Evolutionary conservation across 371 early-diverging fungal species (phyloP).

Genomic region (Coemansia sp.): DNA sequence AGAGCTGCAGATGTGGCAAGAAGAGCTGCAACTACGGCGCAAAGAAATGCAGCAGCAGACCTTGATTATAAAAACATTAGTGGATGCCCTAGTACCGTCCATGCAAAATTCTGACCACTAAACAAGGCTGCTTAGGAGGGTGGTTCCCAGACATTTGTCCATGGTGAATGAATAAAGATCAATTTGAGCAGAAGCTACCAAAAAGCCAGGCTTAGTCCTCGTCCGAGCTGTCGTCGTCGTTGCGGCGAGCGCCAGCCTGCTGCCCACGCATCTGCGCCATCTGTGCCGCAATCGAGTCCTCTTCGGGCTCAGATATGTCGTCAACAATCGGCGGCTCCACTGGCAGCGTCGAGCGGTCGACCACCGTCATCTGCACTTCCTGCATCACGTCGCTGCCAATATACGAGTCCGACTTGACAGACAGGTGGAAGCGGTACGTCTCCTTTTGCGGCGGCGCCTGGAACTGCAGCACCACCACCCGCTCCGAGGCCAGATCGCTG

Average conservation of each 20-base stretch:
- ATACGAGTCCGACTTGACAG: conserved; percentile 87
- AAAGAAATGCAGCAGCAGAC: neutral
- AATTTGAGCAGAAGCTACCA: neutral
- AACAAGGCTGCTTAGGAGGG: too few relatives aligned
- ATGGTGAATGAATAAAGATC: too few relatives aligned
- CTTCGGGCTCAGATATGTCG: conserved; percentile 95
- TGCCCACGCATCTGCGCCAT: conserved; percentile 82
- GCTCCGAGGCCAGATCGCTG: conserved; percentile 66
- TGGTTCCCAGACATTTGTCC: too few relatives aligned
- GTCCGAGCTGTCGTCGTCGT: conserved; percentile 51
- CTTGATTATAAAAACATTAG: neutral
- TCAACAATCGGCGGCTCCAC: conserved; percentile 73
- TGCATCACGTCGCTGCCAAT: conserved; percentile 76
- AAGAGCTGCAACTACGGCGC: too few relatives aligned
- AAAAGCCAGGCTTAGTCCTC: conserved; percentile 29
- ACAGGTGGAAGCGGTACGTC: conserved; percentile 75
- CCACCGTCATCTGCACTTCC: conserved; percentile 67
- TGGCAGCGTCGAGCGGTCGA: conserved; percentile 69
- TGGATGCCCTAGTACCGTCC: too few relatives aligned
- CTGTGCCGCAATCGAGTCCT: conserved; percentile 92
- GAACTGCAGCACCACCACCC: conserved; percentile 83
- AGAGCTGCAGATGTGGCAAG: too few relatives aligned
- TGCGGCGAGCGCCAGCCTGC: conserved; percentile 58
- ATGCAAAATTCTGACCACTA: too few relatives aligned
- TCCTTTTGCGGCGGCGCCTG: conserved; percentile 91